These are phyloP conservation scores for Aspergillus eucalypticola DNA, from an alignment of 2,329 filamentous ascomycete species.

Conservation along the genomic window DNA sequence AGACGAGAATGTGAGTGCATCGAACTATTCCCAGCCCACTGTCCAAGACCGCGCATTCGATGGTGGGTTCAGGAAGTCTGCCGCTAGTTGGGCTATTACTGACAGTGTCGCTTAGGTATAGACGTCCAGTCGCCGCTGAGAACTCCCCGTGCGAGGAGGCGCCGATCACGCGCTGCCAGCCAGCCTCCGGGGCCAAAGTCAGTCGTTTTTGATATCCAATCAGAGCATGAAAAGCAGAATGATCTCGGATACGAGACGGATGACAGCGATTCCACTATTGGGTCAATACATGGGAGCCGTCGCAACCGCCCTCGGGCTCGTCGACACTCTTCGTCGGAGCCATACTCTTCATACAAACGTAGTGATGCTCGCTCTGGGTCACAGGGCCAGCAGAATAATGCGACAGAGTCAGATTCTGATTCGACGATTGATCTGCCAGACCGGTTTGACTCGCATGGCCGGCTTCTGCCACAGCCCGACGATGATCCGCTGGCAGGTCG, in stretches of 20 bases:
- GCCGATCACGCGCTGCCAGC: slow-evolving; percentile 23
- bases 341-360: slow-evolving; percentile 12
- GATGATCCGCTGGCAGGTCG: slow-evolving; percentile 38
- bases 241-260: slow-evolving; percentile 46
- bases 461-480: slow-evolving; percentile 34
- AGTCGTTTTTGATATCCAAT: slow-evolving; percentile 34
- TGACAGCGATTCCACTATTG: slow-evolving; percentile 43
- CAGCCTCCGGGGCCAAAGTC: slow-evolving; percentile 34
- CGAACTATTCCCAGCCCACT: slow-evolving; percentile 36
- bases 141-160: slow-evolving; percentile 12
- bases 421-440: slow-evolving; percentile 47
- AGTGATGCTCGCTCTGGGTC: not conserved
- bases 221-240: slow-evolving; percentile 11
- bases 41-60: slow-evolving; percentile 39
- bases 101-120: slow-evolving; percentile 24
- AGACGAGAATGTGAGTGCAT: slow-evolving; percentile 55
- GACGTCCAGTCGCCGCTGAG: slow-evolving; percentile 13
- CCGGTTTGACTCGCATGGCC: slow-evolving; percentile 46
- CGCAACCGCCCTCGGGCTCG: slow-evolving; percentile 25
- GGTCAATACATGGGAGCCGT: slow-evolving; percentile 20
- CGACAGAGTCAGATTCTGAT: slow-evolving; percentile 39
- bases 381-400: slow-evolving; percentile 7
- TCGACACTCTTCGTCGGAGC: slow-evolving; percentile 28
- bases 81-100: not conserved
- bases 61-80: slow-evolving; percentile 43